These are phyloP conservation scores for Cyanidioschyzon merolae DNA, from an alignment of 23 red algal species.

Conservation along the genomic window DNA sequence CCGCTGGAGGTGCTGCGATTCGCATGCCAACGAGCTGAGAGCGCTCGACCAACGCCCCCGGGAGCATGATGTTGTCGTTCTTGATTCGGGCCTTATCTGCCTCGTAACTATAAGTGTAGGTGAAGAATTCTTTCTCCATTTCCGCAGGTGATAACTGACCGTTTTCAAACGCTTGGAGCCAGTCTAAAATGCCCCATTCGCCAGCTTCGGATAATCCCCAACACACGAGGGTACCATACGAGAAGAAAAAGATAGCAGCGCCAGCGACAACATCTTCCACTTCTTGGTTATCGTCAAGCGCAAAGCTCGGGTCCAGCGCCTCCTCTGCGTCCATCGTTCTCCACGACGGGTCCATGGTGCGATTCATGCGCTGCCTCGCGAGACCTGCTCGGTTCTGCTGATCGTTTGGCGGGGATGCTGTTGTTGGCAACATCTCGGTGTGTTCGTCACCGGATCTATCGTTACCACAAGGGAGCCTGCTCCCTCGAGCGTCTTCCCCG, in stretches of 20 bases:
- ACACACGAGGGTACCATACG: constrained; percentile 30
- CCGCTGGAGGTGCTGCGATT: neutral
- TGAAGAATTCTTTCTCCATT: constrained; percentile 35
- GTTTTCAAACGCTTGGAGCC: constrained; percentile 38
- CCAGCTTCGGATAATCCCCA: constrained; percentile 37
- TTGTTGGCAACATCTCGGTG: neutral
- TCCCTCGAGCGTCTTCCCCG: neutral
- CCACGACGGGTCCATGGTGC: neutral
- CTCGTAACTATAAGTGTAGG: constrained; percentile 26
- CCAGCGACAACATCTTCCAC: constrained; percentile 15
- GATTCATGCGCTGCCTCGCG: neutral
- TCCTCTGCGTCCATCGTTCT: neutral
- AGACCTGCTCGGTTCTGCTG: neutral
- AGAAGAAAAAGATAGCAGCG: constrained; percentile 42
- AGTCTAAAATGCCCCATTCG: constrained; percentile 32
- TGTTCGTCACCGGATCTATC: neutral
- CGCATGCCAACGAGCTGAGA: constrained; percentile 6
- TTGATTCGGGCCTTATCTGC: constrained; percentile 10
- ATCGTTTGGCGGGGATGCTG: neutral
- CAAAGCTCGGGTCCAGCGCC: neutral
- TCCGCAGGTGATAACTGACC: constrained; percentile 20
- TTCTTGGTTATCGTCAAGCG: neutral
- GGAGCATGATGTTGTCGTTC: constrained; percentile 1
- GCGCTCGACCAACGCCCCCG: constrained; percentile 9
- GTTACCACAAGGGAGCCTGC: neutral